These are phyloP conservation scores for Myotisia sp. DNA, from an alignment of 2,329 filamentous ascomycete species.

Conservation along the genomic window DNA sequence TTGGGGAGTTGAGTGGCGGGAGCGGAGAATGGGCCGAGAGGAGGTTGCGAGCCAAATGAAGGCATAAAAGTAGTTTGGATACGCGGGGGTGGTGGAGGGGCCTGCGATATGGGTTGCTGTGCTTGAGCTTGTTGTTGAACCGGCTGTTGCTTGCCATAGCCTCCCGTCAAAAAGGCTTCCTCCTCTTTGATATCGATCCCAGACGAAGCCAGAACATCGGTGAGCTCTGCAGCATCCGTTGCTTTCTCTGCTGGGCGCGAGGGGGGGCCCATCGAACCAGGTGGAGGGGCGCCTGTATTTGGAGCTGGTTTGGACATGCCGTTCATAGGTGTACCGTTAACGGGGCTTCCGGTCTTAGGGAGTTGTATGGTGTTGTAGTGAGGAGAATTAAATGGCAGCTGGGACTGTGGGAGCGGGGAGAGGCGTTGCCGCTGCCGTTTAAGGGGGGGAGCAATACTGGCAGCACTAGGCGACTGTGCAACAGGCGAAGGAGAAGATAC, in stretches of 20 bases:
- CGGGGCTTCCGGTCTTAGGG: slow-evolving; percentile 15
- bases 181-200: slow-evolving; percentile 80
- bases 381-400: slow-evolving; percentile 41
- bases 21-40: slow-evolving; percentile 26
- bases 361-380: slow-evolving; percentile 39
- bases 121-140: slow-evolving; percentile 32
- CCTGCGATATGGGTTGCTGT: slow-evolving; percentile 6
- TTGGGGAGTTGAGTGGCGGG: slow-evolving; percentile 32
- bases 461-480: slow-evolving; percentile 33
- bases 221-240: slow-evolving; percentile 52
- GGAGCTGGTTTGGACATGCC: slow-evolving; percentile 34
- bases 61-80: slow-evolving; percentile 30
- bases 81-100: slow-evolving; percentile 27
- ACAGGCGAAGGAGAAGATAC: slow-evolving; percentile 49
- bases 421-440: slow-evolving; percentile 58
- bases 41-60: slow-evolving; percentile 28
- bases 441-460: slow-evolving; percentile 40
- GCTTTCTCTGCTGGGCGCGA: slow-evolving; percentile 41
- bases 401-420: slow-evolving; percentile 53
- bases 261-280: slow-evolving; percentile 48
- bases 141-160: slow-evolving; percentile 25
- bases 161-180: slow-evolving; percentile 60
- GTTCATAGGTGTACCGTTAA: slow-evolving; percentile 37
- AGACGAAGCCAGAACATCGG: slow-evolving; percentile 69
- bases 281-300: slow-evolving; percentile 23